Evolutionary conservation across 441 rosid genomes (phyloP), one percentile per base, ranked within the genome.

Genomic region (Brassica balearica): DNA sequence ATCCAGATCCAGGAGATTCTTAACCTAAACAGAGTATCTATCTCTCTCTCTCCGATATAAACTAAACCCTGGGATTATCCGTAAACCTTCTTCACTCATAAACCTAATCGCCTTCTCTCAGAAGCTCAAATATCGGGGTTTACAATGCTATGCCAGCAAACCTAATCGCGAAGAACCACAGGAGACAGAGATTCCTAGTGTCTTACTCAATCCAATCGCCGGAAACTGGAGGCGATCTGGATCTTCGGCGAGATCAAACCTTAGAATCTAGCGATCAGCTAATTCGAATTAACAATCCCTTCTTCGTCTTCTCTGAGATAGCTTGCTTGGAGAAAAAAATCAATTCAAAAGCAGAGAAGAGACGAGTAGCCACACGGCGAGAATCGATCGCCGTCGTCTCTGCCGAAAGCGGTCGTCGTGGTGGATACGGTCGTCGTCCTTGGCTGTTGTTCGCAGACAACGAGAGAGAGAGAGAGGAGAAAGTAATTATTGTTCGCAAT

Each of bases 61-160:
- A 66, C 77, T 80, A 83, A 85, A 88, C 87, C 85, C 87, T 75
- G 69, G 1, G 75, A 74, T 5, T 69, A 78, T 51, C 80, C 75
- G 73, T 69, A 85, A 85, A 84, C 78, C 89, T 84, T 77, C 59
- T 25, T 25, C 27, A 71, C 76, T 61, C 77, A 68, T 63, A 83
- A 72, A 83, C 85, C 83, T 76, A 68, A 76, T 75, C 73, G 11
- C 67, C 55, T 25, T 25, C 27, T n/a, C 56, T 48, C 69, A 41
- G 15, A 29, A 82, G 82, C 77, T 68, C 66, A 72, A 70, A 63
- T 63, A 69, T 79, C 70, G 65, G 69, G 77, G 5, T 65, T 48
- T 17, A 9, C 51, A 68, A 65, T 77, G 79, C 66, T 63, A 48
- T 78, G 63, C 79, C 53, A 73, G 83, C 77, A 73, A 86, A 80